Evolutionary conservation across 169 alveolate genomes (phyloP).

Genomic region (Eimeria zaria): DNA sequence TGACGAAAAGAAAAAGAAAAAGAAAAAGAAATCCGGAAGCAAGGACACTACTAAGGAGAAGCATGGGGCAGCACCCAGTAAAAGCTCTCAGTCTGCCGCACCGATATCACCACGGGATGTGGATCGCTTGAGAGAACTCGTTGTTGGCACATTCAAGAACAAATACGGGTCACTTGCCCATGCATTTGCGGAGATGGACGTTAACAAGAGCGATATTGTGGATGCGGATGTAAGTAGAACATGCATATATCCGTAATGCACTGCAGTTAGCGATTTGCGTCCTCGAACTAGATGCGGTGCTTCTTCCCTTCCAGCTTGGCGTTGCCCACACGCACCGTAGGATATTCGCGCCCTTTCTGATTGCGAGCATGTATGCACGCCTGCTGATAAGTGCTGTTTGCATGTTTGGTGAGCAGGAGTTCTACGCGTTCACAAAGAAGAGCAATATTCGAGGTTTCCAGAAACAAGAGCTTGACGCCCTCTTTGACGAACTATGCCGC

Average conservation of each 20-base stretch:
- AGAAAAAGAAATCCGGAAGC: slow-evolving; percentile 20
- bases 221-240: slow-evolving; percentile 73
- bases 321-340: neutral
- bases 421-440: slow-evolving; percentile 70
- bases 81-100: neutral
- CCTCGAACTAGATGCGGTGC: neutral
- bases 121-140: slow-evolving; percentile 66
- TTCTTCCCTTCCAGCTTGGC: neutral
- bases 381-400: neutral
- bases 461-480: slow-evolving; percentile 54
- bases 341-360: neutral
- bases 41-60: slow-evolving; percentile 63
- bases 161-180: slow-evolving; percentile 82
- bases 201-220: slow-evolving; percentile 74
- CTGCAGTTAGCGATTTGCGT: neutral
- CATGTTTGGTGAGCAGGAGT: slow-evolving; percentile 57
- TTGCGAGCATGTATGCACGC: neutral
- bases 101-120: slow-evolving; percentile 32
- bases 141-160: slow-evolving; percentile 77
- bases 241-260: neutral
- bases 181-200: slow-evolving; percentile 79
- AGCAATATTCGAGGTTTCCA: slow-evolving; percentile 57
- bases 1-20: slow-evolving; percentile 45
- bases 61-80: neutral
- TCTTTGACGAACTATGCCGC: slow-evolving; percentile 82